Evolutionary conservation across 306 rosid genomes (phyloP).

Genomic region (Cicer pinnatifidum): DNA sequence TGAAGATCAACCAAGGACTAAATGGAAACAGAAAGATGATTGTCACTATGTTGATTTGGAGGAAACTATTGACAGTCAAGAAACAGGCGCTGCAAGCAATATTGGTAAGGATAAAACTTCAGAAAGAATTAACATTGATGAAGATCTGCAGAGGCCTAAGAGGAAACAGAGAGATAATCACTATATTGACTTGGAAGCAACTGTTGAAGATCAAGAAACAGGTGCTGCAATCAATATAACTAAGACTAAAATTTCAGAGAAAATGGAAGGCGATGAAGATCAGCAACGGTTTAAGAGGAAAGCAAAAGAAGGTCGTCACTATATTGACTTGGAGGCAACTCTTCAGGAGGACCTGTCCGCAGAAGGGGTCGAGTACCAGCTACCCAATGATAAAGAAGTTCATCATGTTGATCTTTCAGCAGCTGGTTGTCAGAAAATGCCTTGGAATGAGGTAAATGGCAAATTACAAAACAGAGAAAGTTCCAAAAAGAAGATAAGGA

Average conservation of each 20-base stretch:
- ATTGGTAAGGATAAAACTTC: slow-evolving; percentile 45
- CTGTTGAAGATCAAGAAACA: slow-evolving; percentile 48
- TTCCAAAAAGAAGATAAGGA: slow-evolving; percentile 60
- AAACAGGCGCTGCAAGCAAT: slow-evolving; percentile 45
- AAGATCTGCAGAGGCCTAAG: slow-evolving; percentile 47
- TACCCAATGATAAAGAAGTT: slow-evolving; percentile 50
- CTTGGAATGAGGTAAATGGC: slow-evolving; percentile 57
- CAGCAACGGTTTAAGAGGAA: slow-evolving; percentile 46
- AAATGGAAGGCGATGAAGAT: slow-evolving; percentile 49
- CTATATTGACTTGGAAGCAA: slow-evolving; percentile 49
- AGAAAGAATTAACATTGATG: slow-evolving; percentile 45
- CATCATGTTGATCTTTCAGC: slow-evolving; percentile 54
- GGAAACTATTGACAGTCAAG: slow-evolving; percentile 47
- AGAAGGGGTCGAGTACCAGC: slow-evolving; percentile 43
- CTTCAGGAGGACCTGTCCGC: slow-evolving; percentile 45
- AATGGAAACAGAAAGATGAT: slow-evolving; percentile 49
- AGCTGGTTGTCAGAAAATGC: slow-evolving; percentile 44
- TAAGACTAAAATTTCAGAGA: slow-evolving; percentile 49
- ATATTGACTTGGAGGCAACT: slow-evolving; percentile 47
- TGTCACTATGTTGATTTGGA: slow-evolving; percentile 48
- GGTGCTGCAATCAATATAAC: slow-evolving; percentile 40
- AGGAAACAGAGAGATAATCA: slow-evolving; percentile 49
- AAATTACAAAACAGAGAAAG: slow-evolving; percentile 51
- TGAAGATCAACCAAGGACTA: slow-evolving; percentile 45
- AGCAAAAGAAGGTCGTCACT: slow-evolving; percentile 44